These are phyloP conservation scores for Saturnispora besseyi DNA, from an alignment of 805 yeast species.

Conservation along the genomic window DNA sequence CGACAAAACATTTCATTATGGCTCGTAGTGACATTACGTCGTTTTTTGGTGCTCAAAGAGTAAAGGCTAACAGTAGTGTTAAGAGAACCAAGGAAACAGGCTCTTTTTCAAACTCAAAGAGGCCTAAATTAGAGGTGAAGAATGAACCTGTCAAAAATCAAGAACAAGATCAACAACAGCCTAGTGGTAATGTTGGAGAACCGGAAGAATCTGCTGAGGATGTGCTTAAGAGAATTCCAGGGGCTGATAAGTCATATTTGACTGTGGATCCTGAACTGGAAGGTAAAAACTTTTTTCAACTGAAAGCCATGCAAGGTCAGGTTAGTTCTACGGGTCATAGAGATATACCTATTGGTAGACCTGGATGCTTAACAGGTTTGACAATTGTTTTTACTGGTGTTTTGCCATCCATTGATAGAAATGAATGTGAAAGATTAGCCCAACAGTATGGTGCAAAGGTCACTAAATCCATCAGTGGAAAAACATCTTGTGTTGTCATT, in stretches of 20 bases:
- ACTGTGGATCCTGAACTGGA: conserved; percentile 36
- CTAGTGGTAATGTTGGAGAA: too few relatives aligned
- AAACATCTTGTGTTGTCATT: conserved; percentile 79
- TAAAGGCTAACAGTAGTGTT: conserved; percentile 7
- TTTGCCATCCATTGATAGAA: conserved; percentile 70
- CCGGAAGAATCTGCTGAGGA: conserved; percentile 37
- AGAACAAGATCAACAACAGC: background rate
- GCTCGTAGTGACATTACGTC: conserved; percentile 4
- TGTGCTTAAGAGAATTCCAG: conserved; percentile 56
- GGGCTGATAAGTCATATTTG: conserved; percentile 48
- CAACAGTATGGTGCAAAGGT: conserved; percentile 87
- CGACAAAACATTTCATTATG: background rate
- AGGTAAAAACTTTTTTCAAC: conserved; percentile 45
- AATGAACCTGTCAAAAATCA: background rate
- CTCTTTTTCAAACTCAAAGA: background rate
- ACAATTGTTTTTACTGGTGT: conserved; percentile 92
- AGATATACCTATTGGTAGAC: conserved; percentile 66
- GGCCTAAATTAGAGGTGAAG: conserved; percentile 5
- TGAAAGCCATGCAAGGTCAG: conserved; percentile 37
- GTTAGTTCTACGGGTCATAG: conserved; percentile 19
- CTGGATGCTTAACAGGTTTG: conserved; percentile 79
- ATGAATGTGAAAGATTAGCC: conserved; percentile 65
- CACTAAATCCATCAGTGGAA: conserved; percentile 74
- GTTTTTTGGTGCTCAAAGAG: conserved; percentile 24
- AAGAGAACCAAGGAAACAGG: conserved; percentile 5